phyloP scores from a whole-genome alignment of 768 basidiomycete genomes.

The Mycena crocata region DNA sequence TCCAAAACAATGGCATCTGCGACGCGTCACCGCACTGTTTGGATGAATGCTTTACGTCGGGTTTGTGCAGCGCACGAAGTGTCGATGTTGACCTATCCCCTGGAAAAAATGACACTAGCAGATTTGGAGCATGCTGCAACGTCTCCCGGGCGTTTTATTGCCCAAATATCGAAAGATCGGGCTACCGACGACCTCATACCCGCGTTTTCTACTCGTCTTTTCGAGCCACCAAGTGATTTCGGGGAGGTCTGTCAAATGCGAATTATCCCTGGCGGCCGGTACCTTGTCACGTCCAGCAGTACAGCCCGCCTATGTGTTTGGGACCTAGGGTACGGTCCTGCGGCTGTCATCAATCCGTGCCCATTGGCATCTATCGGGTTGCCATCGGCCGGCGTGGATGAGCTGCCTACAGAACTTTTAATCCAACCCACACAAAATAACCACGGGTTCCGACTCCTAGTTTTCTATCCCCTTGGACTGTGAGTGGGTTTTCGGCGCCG shows the following conservation, averaged over 20 bases:
- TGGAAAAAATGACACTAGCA: slow-evolving; percentile 39
- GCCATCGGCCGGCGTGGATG: no score
- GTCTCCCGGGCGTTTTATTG: slow-evolving; percentile 37
- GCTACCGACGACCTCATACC: neutral
- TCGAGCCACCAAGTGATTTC: slow-evolving; percentile 21
- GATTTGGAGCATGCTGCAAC: slow-evolving; percentile 43
- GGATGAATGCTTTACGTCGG: slow-evolving; percentile 41
- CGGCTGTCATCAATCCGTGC: slow-evolving; percentile 25
- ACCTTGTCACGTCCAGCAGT: slow-evolving; percentile 37
- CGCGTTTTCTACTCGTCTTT: slow-evolving; percentile 29
- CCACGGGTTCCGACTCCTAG: slow-evolving; percentile 6
- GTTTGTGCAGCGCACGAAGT: slow-evolving; percentile 36
- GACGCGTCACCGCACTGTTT: slow-evolving; percentile 39
- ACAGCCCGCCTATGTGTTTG: slow-evolving; percentile 37
- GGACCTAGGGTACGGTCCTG: slow-evolving; percentile 41
- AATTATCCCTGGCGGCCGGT: slow-evolving; percentile 47
- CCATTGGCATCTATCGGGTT: slow-evolving; percentile 23
- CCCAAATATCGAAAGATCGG: slow-evolving; percentile 8
- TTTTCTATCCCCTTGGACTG: neutral
- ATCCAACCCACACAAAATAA: slow-evolving; percentile 15
- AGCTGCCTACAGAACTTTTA: neutral
- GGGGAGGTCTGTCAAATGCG: slow-evolving; percentile 27
- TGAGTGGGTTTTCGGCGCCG: neutral
- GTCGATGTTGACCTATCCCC: slow-evolving; percentile 38
- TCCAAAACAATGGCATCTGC: slow-evolving; percentile 36